Base-by-base conservation (phyloP, 208 protist species). In the Leishmania major region DNA sequence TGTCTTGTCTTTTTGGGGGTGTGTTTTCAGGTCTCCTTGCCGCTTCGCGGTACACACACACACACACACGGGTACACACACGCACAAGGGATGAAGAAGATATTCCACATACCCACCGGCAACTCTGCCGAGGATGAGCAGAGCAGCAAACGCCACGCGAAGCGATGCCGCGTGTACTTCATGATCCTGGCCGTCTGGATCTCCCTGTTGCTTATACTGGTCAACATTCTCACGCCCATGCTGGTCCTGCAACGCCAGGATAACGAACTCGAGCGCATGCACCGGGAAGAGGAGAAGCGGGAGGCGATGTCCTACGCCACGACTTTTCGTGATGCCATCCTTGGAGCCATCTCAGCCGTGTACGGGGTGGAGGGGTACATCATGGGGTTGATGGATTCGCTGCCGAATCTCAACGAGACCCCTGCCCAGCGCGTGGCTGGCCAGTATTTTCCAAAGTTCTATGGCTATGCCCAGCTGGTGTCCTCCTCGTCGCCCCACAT, bases 341-440 rank as follows among this genome's bases (percentile, higher is more conserved):
- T 93, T 51, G 91, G 85, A 25, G 83, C 85, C 74, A 79, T 94
- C 74, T 87, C 89, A 3, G 73, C 86, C 19, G 82, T 82, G 17
- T 80, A 88, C 78, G 78, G 72, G 45, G 28, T 95, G 37, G 88
- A 92, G 51, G 90, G 90, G 49, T 89, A 93, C 80, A 88, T 94
- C 25, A 81, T 90, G 70, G 89, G 87, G 1, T 59, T 75, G 28
- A 87, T 95, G 77, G 84, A 80, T 43, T 66, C 82, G 35, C 66
- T 91, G 70, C 93, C 91, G 0, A 57, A 85, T 17, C 75, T 93
- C 28, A 86, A 84, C 51, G 83, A 13, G 8, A 69, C 89, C 10
- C 59, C 79, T 45, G 75, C 84, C 51, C 66, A 83, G 22, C 86
- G 84, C 1, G 87, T 93, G 75, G 37, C 8, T 22, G 82, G 82